Evolutionary conservation across 768 basidiomycete genomes (phyloP).

Genomic region (Rhodotorula sphaerocarpa): DNA sequence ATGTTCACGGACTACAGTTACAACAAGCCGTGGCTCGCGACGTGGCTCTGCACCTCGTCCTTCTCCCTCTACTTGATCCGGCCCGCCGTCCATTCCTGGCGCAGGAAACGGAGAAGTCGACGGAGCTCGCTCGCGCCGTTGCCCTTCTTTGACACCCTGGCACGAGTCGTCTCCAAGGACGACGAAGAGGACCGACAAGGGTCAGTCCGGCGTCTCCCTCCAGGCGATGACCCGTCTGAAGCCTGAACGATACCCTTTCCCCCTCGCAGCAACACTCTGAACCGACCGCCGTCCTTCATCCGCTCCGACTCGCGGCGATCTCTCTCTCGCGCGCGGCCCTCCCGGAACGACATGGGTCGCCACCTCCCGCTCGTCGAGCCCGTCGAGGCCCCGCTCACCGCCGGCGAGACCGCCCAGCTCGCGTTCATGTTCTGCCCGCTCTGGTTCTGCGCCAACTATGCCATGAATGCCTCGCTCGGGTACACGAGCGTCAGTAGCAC

Average conservation of each 20-base stretch:
- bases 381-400: constrained; percentile 51
- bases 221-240: too few relatives aligned
- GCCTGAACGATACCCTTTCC: neutral
- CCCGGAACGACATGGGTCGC: constrained; percentile 15
- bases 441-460: constrained; percentile 90
- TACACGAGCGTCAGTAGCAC: constrained; percentile 91
- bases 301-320: constrained; percentile 27
- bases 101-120: neutral
- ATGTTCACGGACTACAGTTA: constrained; percentile 58
- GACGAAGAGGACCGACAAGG: neutral
- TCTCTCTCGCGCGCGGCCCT: constrained; percentile 21
- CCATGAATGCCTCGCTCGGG: constrained; percentile 69
- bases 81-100: constrained; percentile 21
- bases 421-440: constrained; percentile 73
- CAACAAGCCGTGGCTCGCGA: constrained; percentile 48
- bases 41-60: constrained; percentile 84
- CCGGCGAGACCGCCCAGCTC: constrained; percentile 64
- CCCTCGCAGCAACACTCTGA: neutral
- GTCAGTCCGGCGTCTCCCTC: neutral
- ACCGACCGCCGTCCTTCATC: neutral
- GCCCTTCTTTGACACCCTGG: neutral
- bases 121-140: neutral
- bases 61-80: constrained; percentile 65
- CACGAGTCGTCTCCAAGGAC: constrained; percentile 3
- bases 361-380: constrained; percentile 9